These are phyloP conservation scores for Syncephalastrum monosporum DNA, from an alignment of 371 early-diverging fungal genomes.

Conservation along the genomic window DNA sequence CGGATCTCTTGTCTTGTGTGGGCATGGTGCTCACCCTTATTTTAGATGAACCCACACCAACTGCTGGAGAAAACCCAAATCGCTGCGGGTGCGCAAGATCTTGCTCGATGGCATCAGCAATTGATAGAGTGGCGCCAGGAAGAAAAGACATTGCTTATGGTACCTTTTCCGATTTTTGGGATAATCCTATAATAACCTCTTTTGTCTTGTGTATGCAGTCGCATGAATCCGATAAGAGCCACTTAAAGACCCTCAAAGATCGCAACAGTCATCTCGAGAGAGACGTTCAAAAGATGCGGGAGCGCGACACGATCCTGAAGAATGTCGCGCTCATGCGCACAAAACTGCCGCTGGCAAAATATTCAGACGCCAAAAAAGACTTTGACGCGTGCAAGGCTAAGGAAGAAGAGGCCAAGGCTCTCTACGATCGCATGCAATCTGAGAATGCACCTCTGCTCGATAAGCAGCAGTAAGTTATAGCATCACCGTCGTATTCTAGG, in stretches of 20 bases:
- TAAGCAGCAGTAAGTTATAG: too few species aligned
- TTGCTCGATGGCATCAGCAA: slow-evolving; percentile 65
- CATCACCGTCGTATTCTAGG: too few species aligned
- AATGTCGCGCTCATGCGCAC: slow-evolving; percentile 38
- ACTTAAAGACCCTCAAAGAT: slow-evolving; percentile 52
- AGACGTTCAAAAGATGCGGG: slow-evolving; percentile 73
- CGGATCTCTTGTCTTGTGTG: neutral
- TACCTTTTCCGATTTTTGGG: slow-evolving; percentile 15
- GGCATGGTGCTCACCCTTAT: neutral
- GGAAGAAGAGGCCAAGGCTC: slow-evolving; percentile 9
- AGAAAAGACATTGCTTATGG: slow-evolving; percentile 52
- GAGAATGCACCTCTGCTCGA: too few species aligned
- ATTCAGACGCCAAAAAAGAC: slow-evolving; percentile 57
- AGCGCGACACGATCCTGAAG: slow-evolving; percentile 60
- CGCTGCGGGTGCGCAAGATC: slow-evolving; percentile 74
- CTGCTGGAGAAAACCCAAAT: slow-evolving; percentile 82
- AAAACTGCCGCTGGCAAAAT: slow-evolving; percentile 62
- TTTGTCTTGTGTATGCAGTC: slow-evolving; percentile 25
- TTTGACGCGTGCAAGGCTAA: slow-evolving; percentile 53
- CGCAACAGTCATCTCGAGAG: slow-evolving; percentile 64
- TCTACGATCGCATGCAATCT: too few species aligned
- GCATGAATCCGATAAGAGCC: slow-evolving; percentile 54
- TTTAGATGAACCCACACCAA: slow-evolving; percentile 70
- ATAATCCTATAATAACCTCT: neutral
- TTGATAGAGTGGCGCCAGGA: slow-evolving; percentile 65